Percentiles rank a stretch among this genome's conserved stretches.
Conservation (phyloP, 495 filamentous ascomycete genomes). For the Tetracladium setigerum region DNA sequence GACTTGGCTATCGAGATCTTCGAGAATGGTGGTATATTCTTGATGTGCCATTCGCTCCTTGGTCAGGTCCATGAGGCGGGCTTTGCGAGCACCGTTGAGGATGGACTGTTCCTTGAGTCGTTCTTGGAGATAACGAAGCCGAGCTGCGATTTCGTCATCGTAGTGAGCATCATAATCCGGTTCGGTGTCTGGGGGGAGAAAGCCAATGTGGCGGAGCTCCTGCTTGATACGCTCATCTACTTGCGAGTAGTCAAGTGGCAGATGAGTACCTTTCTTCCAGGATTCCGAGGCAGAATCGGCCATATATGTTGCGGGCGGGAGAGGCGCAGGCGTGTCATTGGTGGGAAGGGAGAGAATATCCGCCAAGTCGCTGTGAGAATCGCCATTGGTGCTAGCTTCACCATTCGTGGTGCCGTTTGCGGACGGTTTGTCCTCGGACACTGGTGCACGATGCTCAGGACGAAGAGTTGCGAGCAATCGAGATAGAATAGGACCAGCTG, state of each 20-base stretch:
- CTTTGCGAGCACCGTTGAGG: slow-evolving; percentile 82
- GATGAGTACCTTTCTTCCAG: slow-evolving; percentile 49
- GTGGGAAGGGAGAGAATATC: slow-evolving; percentile 31
- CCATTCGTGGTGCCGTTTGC: slow-evolving; percentile 50
- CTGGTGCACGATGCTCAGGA: slow-evolving; percentile 63
- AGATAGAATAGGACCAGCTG: slow-evolving; percentile 73
- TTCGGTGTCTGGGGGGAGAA: slow-evolving; percentile 60
- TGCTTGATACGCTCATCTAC: slow-evolving; percentile 85
- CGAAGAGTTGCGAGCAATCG: slow-evolving; percentile 79
- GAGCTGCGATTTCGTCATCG: slow-evolving; percentile 91
- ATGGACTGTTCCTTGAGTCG: slow-evolving; percentile 75
- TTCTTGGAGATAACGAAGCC: slow-evolving; percentile 74
- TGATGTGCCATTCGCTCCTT: slow-evolving; percentile 90
- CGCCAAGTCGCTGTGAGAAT: slow-evolving; percentile 36
- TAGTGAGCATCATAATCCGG: slow-evolving; percentile 81
- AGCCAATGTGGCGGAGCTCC: slow-evolving; percentile 89
- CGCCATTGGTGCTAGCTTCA: slow-evolving; percentile 43
- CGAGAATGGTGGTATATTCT: slow-evolving; percentile 92
- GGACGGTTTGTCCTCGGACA: slow-evolving; percentile 47
- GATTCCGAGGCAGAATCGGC: slow-evolving; percentile 55
- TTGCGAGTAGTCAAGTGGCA: slow-evolving; percentile 71
- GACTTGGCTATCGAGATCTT: slow-evolving; percentile 93
- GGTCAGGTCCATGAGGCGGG: slow-evolving; percentile 73
- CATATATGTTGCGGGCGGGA: slow-evolving; percentile 69
- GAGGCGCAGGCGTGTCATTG: slow-evolving; percentile 24